phyloP scores from a whole-genome alignment of 139 green algal genomes.

The Klebsormidium nitens region DNA sequence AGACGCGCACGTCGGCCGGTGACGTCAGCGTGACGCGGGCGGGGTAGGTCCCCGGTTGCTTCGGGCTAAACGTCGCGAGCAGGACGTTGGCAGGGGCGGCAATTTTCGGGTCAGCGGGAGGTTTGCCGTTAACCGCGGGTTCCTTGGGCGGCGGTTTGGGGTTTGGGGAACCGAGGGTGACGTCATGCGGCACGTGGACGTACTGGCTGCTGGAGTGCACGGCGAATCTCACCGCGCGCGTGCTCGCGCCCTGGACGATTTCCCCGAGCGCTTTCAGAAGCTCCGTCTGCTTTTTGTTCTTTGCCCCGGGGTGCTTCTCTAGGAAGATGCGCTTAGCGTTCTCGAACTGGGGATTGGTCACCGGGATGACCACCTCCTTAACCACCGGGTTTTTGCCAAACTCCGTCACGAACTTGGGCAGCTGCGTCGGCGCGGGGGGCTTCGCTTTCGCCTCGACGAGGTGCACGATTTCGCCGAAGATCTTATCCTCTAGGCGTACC shows the following conservation, averaged over 20 bases:
- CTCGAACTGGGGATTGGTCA: constrained; percentile 55
- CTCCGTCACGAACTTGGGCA: neutral
- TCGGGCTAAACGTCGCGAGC: constrained; percentile 46
- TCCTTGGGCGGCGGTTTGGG: no score
- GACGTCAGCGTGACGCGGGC: constrained; percentile 52
- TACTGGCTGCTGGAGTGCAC: no score
- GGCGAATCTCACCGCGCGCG: no score
- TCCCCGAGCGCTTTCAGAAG: no score
- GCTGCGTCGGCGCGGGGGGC: constrained; percentile 40
- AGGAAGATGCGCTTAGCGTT: constrained; percentile 55
- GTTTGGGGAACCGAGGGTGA: no score
- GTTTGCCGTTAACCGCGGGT: neutral
- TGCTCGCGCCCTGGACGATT: no score
- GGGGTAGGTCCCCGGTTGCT: constrained; percentile 60
- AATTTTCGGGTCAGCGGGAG: neutral
- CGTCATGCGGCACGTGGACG: no score
- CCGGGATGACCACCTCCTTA: constrained; percentile 24
- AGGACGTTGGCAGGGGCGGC: no score
- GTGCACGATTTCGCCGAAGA: constrained; percentile 59
- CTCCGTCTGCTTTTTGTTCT: constrained; percentile 52
- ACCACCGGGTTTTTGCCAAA: constrained; percentile 5
- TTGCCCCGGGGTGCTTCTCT: constrained; percentile 64
- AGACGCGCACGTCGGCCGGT: constrained; percentile 54
- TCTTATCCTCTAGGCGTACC: constrained; percentile 47
- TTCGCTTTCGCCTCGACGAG: constrained; percentile 56